Conservation (phyloP, 1,284 basidiomycete species). For the Rhizoctonia solani region DNA sequence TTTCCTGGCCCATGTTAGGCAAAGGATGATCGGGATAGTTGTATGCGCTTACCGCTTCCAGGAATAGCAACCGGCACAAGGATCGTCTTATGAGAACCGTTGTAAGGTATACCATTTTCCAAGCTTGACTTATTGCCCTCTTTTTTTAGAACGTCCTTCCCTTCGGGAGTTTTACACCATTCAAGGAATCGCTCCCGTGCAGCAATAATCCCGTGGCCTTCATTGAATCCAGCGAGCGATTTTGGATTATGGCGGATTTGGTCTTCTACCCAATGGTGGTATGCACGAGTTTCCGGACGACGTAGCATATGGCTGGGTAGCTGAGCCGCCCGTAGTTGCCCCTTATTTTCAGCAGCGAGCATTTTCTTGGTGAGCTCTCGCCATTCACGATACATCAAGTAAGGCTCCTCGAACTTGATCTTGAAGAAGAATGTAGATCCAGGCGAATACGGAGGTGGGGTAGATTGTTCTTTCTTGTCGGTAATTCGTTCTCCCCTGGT, state of each 20-base stretch:
- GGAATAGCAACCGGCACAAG: slow-evolving; percentile 90
- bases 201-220: slow-evolving; percentile 72
- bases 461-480: slow-evolving; percentile 22
- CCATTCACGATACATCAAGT: slow-evolving; percentile 99
- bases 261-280: slow-evolving; percentile 68
- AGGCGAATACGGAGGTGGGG: slow-evolving; percentile 63
- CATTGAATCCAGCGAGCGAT: slow-evolving; percentile 25
- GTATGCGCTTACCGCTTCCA: slow-evolving; percentile 73
- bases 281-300: slow-evolving; percentile 66
- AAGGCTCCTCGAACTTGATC: slow-evolving; percentile 98
- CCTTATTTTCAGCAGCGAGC: slow-evolving; percentile 51
- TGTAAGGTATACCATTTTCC: slow-evolving; percentile 39
- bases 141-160: slow-evolving; percentile 46
- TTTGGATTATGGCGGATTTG: slow-evolving; percentile 34
- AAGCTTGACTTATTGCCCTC: slow-evolving; percentile 27
- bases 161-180: slow-evolving; percentile 62
- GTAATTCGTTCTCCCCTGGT: slow-evolving; percentile 42
- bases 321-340: slow-evolving; percentile 44
- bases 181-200: slow-evolving; percentile 79
- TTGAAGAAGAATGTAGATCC: slow-evolving; percentile 98
- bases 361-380: slow-evolving; percentile 87
- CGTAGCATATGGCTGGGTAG: slow-evolving; percentile 67
- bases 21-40: neutral
- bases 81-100: slow-evolving; percentile 73
- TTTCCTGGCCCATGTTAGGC: slow-evolving; percentile 63